phyloP scores from a whole-genome alignment of 1,284 basidiomycete species.

The Austroboletus niveus region DNA sequence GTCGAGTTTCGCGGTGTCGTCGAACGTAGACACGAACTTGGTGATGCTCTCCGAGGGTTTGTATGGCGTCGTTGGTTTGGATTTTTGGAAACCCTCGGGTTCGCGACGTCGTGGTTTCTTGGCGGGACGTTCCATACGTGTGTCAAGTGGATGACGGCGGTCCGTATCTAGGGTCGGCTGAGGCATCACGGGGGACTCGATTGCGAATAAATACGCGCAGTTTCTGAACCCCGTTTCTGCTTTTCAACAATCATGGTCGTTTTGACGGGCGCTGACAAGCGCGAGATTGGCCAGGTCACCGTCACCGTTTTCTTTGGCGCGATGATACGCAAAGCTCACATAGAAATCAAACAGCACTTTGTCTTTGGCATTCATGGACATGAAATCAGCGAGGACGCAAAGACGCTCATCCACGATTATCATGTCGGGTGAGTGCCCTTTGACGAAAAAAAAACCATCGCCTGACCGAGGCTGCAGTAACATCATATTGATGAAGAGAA shows the following conservation, averaged over 20 bases:
- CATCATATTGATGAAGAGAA: constrained; percentile 68
- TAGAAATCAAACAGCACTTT: constrained; percentile 52
- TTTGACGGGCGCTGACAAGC: constrained; percentile 41
- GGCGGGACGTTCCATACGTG: constrained; percentile 20
- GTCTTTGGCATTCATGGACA: constrained; percentile 66
- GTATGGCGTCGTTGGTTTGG: constrained; percentile 23
- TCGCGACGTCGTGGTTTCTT: constrained; percentile 29
- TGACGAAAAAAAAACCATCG: background rate
- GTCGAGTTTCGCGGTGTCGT: background rate
- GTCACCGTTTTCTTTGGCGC: background rate
- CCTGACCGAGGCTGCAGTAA: constrained; percentile 32
- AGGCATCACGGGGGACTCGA: too few species aligned
- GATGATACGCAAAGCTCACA: background rate
- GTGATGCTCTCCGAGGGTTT: constrained; percentile 31
- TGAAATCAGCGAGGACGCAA: constrained; percentile 50
- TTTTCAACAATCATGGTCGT: constrained; percentile 13
- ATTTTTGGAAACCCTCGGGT: constrained; percentile 30
- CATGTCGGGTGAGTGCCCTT: constrained; percentile 47
- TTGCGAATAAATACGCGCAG: too few species aligned
- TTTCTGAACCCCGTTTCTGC: too few species aligned
- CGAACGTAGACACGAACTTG: constrained; percentile 32
- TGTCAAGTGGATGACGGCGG: too few species aligned
- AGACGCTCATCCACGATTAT: constrained; percentile 58
- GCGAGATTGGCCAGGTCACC: constrained; percentile 54
- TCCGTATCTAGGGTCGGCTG: too few species aligned